phyloP scores from a whole-genome alignment of 202 grass and related monocot species.

The Dendrocalamus latiflorus region DNA sequence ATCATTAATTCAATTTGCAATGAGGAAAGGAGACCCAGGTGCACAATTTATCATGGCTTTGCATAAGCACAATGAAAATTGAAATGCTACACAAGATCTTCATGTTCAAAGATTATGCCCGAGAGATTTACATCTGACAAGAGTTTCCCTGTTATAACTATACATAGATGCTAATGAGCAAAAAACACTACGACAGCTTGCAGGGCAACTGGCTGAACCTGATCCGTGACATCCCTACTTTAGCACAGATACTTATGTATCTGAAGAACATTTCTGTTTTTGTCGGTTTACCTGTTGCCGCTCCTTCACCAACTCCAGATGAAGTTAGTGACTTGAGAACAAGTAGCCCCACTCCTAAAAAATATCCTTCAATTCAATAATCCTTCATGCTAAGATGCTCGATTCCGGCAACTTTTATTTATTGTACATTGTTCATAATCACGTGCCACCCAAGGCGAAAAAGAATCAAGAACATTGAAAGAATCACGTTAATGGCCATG shows the following conservation, averaged over 20 bases:
- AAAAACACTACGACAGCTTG: no score
- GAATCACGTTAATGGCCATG: slow-evolving; percentile 26
- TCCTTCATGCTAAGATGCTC: not conserved
- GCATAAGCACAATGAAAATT: not conserved
- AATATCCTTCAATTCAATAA: not conserved
- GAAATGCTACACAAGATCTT: slow-evolving; percentile 9
- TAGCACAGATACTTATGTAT: not conserved
- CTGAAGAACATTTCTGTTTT: slow-evolving; percentile 17
- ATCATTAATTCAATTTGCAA: not conserved
- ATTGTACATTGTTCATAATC: slow-evolving; percentile 16
- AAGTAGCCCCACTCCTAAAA: slow-evolving; percentile 4
- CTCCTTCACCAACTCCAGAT: not conserved
- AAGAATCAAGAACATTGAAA: slow-evolving; percentile 29
- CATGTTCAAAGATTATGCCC: not conserved
- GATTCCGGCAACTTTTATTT: not conserved
- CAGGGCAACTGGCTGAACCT: not conserved
- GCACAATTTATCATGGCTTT: not conserved
- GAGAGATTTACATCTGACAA: not conserved
- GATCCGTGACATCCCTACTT: not conserved
- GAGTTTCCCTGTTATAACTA: not conserved
- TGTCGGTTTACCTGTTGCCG: not conserved
- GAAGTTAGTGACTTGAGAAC: not conserved
- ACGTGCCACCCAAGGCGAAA: slow-evolving; percentile 2
- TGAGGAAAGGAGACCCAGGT: not conserved
- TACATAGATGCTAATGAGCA: not conserved